Evolutionary conservation across 2,329 filamentous ascomycete species (phyloP), one percentile per base, ranked within the genome.

Genomic region (Chaetomium sp.): DNA sequence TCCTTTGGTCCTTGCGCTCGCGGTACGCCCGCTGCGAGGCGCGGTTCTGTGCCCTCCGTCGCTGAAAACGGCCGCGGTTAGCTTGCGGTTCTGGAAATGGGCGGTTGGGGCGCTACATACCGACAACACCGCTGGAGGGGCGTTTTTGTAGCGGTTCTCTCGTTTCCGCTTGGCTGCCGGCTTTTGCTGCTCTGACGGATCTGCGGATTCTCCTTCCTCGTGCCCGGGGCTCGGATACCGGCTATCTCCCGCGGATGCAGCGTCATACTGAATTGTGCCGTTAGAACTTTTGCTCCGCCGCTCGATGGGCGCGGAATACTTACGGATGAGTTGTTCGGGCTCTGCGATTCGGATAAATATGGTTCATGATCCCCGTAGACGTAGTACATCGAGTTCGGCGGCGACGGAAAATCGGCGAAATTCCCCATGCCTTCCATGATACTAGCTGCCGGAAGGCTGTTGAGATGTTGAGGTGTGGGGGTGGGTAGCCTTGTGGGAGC

Each of bases 1-100:
- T 87, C 67, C 87, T 83, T 73, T 88, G 86, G 71, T 89, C 85
- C 71, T 87, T 88, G 60, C 85, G 80, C 72, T 88, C 85, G 56
- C 85, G 79, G 71, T 87, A 87, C 0, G 85, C 85, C 64, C 85
- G 78, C 72, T 87, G 85, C 2, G 85, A 87, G 47, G 85, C 85
- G 61, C 85, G 81, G 69, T 87, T 87, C 70, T 87, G 85, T 54
- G 84, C 85, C 72, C 85, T 79, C 65, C 85, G 82, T 55, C 84
- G 81, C 83, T 86, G 71, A 38, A 55, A n/a, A 38, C n/a, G 47
- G 29, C 47, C 6, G 38, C 13, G 23, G 63, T 64, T 19, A 60
- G 58, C 27, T 6, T 60, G 29, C 33, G 19, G 12, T 42, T 33
- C 45, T 31, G 8, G n/a, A 8, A 5, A 7, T 13, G 45, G n/a